Base-by-base conservation (phyloP, 192 early-diverging fungal species). In the Pilaira anomala region DNA sequence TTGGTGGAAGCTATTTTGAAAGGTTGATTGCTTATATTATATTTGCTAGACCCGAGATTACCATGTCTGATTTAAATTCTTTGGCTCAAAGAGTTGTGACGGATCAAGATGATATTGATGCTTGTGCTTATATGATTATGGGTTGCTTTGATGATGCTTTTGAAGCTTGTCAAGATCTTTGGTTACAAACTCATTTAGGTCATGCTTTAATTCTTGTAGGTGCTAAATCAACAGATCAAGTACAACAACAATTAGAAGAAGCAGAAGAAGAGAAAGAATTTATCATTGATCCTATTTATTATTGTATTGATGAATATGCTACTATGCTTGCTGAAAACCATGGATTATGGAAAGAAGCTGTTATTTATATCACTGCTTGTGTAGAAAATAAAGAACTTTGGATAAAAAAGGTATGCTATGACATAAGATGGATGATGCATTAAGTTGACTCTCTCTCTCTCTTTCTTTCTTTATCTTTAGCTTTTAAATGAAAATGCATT, bases 171-270 rank as follows among this genome's bases (percentile, higher is more conserved):
- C n/a, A 21, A 0, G 22, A 61, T 24, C 4, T 9, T 16, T 68
- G 66, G 66, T 21, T 61, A 18, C 33, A 59, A 16, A 51, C 55
- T 0, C 66, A 68, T 45, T 18, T 68, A 16, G 66, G 66, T 7
- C 48, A 68, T 30, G 5, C 49, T 7, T 40, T 68, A 3, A 7
- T 68, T 36, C 9, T 41, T 1, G 59, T 58, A 11, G 66, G 36
- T 21, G 13, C 18, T 12, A 28, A 49, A 19, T 1, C n/a, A 14
- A 6, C 21, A 16, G 12, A 33, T 7, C 1, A 16, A 14, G 36
- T 26, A 12, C 19, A 0, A 11, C 12, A 3, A 7, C 40, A 40
- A 42, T 13, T 42, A 7, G 8, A 9, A 4, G 24, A 33, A 36
- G 1, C 16, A 39, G 65, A 61, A n/a, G n/a, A n/a, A n/a, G n/a